These are phyloP conservation scores for Pythium coloratum DNA, from an alignment of 352 stramenopile species.

Conservation along the genomic window DNA sequence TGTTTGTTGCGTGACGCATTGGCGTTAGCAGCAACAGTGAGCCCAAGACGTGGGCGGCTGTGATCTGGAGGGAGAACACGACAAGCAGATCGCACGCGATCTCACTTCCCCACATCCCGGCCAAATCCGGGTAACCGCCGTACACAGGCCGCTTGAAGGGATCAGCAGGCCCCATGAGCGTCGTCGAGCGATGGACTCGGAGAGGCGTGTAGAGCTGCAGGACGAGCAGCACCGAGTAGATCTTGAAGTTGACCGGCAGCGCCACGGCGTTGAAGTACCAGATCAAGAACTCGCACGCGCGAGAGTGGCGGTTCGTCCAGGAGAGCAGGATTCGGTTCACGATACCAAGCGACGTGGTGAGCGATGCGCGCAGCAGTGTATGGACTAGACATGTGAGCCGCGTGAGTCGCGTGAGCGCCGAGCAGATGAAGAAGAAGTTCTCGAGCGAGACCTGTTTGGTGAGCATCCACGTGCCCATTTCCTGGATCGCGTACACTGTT, in stretches of 20 bases:
- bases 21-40: constrained; percentile 18
- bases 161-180: constrained; percentile 22
- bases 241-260: constrained; percentile 34
- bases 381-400: constrained; percentile 24
- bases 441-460: constrained; percentile 18
- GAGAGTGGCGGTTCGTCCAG: background rate
- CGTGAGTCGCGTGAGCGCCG: constrained; percentile 18
- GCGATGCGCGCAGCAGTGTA: background rate
- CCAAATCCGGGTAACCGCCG: constrained; percentile 24
- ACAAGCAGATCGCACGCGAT: constrained; percentile 28
- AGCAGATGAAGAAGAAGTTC: constrained; percentile 28
- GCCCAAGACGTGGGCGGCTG: constrained; percentile 8
- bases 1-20: constrained; percentile 24
- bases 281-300: background rate
- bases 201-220: constrained; percentile 27
- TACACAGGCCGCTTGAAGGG: constrained; percentile 23
- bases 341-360: background rate
- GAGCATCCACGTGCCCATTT: constrained; percentile 28
- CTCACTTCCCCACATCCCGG: constrained; percentile 35
- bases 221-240: constrained; percentile 33
- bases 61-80: constrained; percentile 17
- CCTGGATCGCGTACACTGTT: constrained; percentile 7
- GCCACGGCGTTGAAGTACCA: constrained; percentile 31
- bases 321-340: background rate
- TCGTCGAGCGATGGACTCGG: constrained; percentile 19